Base-by-base conservation (phyloP, 192 early-diverging fungal species). In the Dispira parvispora region DNA sequence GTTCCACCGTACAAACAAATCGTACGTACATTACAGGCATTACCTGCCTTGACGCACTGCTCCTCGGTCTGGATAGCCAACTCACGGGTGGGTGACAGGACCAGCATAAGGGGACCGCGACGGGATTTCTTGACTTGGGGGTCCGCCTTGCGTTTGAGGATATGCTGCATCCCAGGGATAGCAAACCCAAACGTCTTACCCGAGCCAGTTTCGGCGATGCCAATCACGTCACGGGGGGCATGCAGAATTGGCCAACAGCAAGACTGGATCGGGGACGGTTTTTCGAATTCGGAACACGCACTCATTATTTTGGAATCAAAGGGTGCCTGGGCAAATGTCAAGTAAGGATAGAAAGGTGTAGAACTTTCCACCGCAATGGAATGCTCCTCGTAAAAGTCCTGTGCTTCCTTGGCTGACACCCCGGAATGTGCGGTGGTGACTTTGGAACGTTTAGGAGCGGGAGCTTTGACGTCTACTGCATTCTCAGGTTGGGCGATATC, bases 161-260 rank as follows among this genome's bases (percentile, higher is more conserved):
- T 82, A 69, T 89, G 85, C 46, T 87, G 77, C 61, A 98, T 69
- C 28, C 85, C 91, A 16, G 96, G 96, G 63, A 99, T 75, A 20
- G 86, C 82, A 76, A 96, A 99, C 1, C 91, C 91, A 26, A 94
- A 78, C 4, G 96, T 99, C 77, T 99, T 91, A 47, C 89, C 89
- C 6, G 85, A 93, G 25, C 96, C 96, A 43, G 96, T 99, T 70
- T 96, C 89, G 45, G 96, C 94, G 77, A 98, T 94, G 53, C 96
- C 96, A 46, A 96, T 79, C 14, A 90, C 72, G 75, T 98, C 92
- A 61, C 87, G 84, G 26, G 82, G 80, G 54, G 78, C 78, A 27
- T 92, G 76, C 64, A 90, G 71, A 46, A 89, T 82, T 16, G 92
- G 91, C 96, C 96, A 98, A 67, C 88, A 89, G 11, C 82, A 82